Base-by-base conservation (phyloP, 441 rosid genomes). In the Pelargonium myrrhifolium region DNA sequence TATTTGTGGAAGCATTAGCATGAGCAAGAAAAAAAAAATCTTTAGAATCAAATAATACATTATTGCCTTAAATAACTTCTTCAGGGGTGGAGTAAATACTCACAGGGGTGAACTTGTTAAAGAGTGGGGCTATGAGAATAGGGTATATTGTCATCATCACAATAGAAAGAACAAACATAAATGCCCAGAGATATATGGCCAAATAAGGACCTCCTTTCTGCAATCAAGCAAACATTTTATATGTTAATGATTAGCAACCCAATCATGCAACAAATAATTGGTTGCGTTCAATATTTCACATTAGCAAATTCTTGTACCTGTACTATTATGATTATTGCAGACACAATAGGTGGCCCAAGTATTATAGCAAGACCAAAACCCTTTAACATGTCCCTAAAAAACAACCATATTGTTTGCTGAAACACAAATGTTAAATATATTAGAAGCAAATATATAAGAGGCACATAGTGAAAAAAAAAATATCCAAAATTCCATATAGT, bases 161-260 rank as follows among this genome's bases (percentile, higher is more conserved):
- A 66, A 94, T 89, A n/a, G 96, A 91, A 71, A 91, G 82, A 71
- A 84, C 87, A 74, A 94, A 89, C 92, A 89, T 91, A 78, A 94
- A 94, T 65, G 83, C 93, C 99, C 99, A 94, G n/a, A 94, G 91
- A 74, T 91, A 94, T 76, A 94, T 89, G 72, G 99, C 96, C 76
- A 94, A 82, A 80, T 94, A 94, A 70, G 97, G 97, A 75, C 99
- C 99, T 74, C 99, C 99, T 85, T 94, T 94, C 97, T 93, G 93
- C 77, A 75, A 76, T 62, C 72, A 65, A 3, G 28, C 24, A 69
- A 68, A 68, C 35, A 76, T 26, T 55, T 47, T 42, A 42, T 63
- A 28, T 10, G n/a, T 20, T 26, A 47, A 42, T 35, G 63, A 9
- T 65, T 9, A 60, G 51, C 31, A 66, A 28, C 62, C 26, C 68